Percentiles rank a stretch among this genome's conserved stretches.
phyloP scores from a whole-genome alignment of 176 grass and related monocot genomes.

The Phragmites australis region DNA sequence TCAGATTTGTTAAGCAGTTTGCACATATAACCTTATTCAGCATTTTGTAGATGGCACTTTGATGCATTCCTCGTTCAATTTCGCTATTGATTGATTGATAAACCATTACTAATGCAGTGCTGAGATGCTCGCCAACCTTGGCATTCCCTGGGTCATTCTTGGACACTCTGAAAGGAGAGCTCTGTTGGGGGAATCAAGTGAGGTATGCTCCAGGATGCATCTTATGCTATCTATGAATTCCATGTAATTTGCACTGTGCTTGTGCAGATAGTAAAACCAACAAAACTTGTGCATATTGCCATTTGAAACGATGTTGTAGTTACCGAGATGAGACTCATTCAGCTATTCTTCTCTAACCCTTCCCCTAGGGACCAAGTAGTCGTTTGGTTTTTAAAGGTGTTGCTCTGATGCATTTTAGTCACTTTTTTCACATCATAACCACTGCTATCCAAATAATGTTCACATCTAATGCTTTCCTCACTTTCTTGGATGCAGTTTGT shows the following conservation, averaged over 20 bases:
- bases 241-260: background rate
- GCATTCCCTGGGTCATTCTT: constrained; percentile 88
- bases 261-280: background rate
- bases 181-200: constrained; percentile 86
- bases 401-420: background rate
- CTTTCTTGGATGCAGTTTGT: constrained; percentile 65
- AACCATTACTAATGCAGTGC: constrained; percentile 56
- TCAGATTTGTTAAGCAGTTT: background rate
- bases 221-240: background rate
- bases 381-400: background rate
- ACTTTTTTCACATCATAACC: background rate
- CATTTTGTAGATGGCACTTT: background rate
- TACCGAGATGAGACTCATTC: background rate
- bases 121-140: constrained; percentile 93
- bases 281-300: background rate
- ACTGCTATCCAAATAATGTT: background rate
- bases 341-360: background rate
- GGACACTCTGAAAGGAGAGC: constrained; percentile 93
- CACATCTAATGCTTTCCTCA: background rate
- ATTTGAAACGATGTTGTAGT: background rate
- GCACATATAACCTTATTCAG: background rate
- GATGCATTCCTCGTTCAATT: background rate
- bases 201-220: constrained; percentile 46
- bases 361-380: background rate
- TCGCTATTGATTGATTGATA: background rate